Base-by-base conservation (phyloP, 495 filamentous ascomycete species). In the Tuber magnatum region DNA sequence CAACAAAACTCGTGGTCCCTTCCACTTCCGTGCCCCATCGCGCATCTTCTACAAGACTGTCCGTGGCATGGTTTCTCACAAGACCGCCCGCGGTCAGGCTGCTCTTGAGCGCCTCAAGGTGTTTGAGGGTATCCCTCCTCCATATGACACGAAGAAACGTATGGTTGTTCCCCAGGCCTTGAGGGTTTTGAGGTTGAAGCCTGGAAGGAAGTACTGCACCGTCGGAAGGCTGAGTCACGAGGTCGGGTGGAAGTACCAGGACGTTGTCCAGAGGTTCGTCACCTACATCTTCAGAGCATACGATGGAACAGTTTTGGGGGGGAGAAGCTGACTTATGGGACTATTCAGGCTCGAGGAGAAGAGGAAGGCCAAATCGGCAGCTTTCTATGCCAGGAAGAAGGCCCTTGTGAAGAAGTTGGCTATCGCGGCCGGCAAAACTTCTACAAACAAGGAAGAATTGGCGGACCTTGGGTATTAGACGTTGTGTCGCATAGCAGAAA, bases 341-440 rank as follows among this genome's bases (percentile, higher is more conserved):
- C 70, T 73, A 14, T 76, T 83, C 83, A 99, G 95, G 86, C 90
- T 99, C 82, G 95, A 99, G 90, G 95, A 99, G 90, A 90, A 94
- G 86, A 91, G 95, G 87, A 99, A 99, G 89, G 94, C 94, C 85
- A 98, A 98, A 91, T 92, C 94, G 83, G 90, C 92, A 83, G 95
- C 95, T 84, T 99, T 97, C 91, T 99, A 99, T 89, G 93, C 93
- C 88, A 93, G 93, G 89, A 99, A 97, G 95, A 97, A 97, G 94
- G 88, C 91, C 74, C 91, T 91, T 81, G 89, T 90, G 85, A 93
- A 90, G 88, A 92, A 93, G 87, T 87, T 97, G 75, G 87, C 90
- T 80, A 92, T 97, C 85, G 94, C 95, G 82, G 89, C 95, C 89
- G 93, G 94, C 91, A 91, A 86, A 84, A 93, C 93, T 76, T 93